Evolutionary conservation across 1,284 basidiomycete species (phyloP).

Genomic region (Filobasidium uniguttulatum): DNA sequence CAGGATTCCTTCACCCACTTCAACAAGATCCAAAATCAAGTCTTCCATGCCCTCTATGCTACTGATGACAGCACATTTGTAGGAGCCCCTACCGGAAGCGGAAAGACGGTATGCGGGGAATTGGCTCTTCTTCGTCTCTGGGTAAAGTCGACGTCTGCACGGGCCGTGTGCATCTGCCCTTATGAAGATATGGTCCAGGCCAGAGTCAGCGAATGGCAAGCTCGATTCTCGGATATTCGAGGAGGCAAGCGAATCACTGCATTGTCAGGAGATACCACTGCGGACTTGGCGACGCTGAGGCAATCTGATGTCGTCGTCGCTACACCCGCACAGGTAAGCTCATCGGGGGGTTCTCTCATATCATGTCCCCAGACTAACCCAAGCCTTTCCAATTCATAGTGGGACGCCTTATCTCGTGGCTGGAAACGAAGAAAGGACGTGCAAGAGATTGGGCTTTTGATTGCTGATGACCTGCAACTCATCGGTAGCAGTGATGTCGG

Average conservation of each 20-base stretch:
- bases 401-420: conserved; percentile 90
- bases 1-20: conserved; percentile 62
- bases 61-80: conserved; percentile 93
- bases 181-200: conserved; percentile 94
- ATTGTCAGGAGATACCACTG: conserved; percentile 86
- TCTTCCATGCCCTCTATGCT: conserved; percentile 93
- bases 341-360: not conserved
- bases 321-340: conserved; percentile 64
- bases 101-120: conserved; percentile 95
- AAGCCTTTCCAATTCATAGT: conserved; percentile 41
- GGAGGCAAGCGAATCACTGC: conserved; percentile 86
- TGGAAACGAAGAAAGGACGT: conserved; percentile 95
- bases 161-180: conserved; percentile 94
- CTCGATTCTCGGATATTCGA: conserved; percentile 67
- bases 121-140: conserved; percentile 85
- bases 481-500: conserved; percentile 78
- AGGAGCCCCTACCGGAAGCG: conserved; percentile 88
- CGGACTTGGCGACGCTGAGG: conserved; percentile 78
- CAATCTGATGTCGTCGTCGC: conserved; percentile 84
- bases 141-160: conserved; percentile 64
- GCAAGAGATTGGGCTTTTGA: conserved; percentile 78
- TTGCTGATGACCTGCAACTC: conserved; percentile 89
- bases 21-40: conserved; percentile 99
- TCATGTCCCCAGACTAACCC: conserved; percentile 15
- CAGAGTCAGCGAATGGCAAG: conserved; percentile 74